phyloP scores from a whole-genome alignment of 768 basidiomycete genomes.

The Panaeolus cyanescens region DNA sequence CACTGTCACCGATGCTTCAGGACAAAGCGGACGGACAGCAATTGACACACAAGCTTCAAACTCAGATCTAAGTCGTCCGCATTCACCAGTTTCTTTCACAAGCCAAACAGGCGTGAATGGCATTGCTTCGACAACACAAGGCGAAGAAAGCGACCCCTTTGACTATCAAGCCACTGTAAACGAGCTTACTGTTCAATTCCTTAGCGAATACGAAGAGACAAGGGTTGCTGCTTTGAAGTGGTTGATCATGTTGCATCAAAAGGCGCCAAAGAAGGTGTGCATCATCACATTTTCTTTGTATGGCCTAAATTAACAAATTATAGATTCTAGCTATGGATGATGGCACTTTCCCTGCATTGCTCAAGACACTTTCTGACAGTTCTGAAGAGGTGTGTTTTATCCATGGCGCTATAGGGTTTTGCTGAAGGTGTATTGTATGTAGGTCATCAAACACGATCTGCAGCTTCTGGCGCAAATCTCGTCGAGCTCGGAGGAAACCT shows the following conservation, averaged over 20 bases:
- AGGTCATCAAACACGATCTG: constrained; percentile 96
- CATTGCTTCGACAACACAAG: constrained; percentile 24
- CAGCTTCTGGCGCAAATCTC: constrained; percentile 97
- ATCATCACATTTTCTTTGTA: not conserved
- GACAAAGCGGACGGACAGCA: constrained; percentile 37
- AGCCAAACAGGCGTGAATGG: constrained; percentile 39
- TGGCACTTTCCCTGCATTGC: constrained; percentile 91
- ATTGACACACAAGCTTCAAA: constrained; percentile 34
- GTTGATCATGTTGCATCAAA: constrained; percentile 98
- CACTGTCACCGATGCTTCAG: constrained; percentile 10
- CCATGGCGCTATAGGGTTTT: not conserved
- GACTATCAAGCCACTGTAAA: constrained; percentile 94
- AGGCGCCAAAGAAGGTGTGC: constrained; percentile 89
- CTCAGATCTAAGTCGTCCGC: constrained; percentile 54
- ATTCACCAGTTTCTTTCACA: constrained; percentile 58
- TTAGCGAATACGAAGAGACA: constrained; percentile 97
- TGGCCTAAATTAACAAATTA: not conserved
- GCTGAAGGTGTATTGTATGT: constrained; percentile 10
- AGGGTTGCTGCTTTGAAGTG: constrained; percentile 95
- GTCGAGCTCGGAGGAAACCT: constrained; percentile 91
- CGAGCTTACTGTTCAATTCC: constrained; percentile 88
- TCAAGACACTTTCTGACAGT: constrained; percentile 94
- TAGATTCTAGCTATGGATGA: constrained; percentile 97
- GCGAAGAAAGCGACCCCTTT: constrained; percentile 71
- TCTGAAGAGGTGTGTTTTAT: constrained; percentile 80